Conservation (phyloP, 176 grass and related monocot species). For the Carex myosuroides region DNA sequence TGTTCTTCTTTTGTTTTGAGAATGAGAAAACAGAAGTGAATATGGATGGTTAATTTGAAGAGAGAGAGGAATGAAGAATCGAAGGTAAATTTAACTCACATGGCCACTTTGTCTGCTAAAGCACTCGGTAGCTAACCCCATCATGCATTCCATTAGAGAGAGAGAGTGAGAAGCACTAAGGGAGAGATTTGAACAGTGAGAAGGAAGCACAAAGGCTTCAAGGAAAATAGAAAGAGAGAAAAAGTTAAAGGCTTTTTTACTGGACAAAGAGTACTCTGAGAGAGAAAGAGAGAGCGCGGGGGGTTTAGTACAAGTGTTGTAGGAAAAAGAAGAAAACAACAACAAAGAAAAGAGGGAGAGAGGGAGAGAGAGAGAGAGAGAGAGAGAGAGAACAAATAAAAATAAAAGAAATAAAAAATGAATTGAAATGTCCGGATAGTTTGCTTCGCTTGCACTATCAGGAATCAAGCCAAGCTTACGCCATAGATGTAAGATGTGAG, state of each 20-base stretch:
- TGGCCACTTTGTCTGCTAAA: constrained; percentile 15
- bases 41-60: neutral
- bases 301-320: constrained; percentile 29
- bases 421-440: constrained; percentile 44
- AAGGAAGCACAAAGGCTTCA: constrained; percentile 15
- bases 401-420: constrained; percentile 22
- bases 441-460: constrained; percentile 99
- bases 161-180: constrained; percentile 19
- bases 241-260: constrained; percentile 23
- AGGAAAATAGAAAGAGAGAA: constrained; percentile 39
- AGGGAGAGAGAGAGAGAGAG: neutral
- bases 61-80: neutral
- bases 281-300: constrained; percentile 11
- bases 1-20: neutral
- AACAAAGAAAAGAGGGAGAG: constrained; percentile 11
- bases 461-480: constrained; percentile 89
- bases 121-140: constrained; percentile 14
- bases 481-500: constrained; percentile 24
- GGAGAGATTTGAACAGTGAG: constrained; percentile 12
- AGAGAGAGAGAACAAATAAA: neutral
- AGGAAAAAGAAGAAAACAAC: constrained; percentile 23
- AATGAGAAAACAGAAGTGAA: neutral
- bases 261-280: constrained; percentile 11
- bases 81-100: constrained; percentile 24
- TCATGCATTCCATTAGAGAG: constrained; percentile 24